Base-by-base conservation (phyloP, 257 asterid genomes). In the Solanum commersonii region DNA sequence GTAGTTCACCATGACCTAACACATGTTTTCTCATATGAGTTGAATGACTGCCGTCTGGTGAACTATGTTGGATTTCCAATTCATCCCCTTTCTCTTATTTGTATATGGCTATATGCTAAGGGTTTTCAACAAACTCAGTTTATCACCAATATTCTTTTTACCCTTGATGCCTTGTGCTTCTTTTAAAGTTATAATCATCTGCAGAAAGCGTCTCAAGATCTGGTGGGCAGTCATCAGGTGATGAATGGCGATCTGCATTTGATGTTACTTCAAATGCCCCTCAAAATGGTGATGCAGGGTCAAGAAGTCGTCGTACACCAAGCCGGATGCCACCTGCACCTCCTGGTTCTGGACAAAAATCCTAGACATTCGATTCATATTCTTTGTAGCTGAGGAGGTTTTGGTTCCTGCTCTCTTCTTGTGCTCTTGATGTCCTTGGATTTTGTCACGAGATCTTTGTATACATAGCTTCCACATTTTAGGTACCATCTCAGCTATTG, bases 281-380 rank as follows among this genome's bases (percentile, higher is more conserved):
- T n/a, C 87, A 79, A 63, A 81, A 46, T 68, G 87, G 83, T 81
- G 87, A 88, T 84, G 67, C 85, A 38, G 78, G 83, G 25, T 88
- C 85, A 37, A 52, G 78, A 73, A 73, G 79, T 76, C 90, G 90
- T 8, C 90, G 78, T 2, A 84, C 90, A 12, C 90, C 90, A 52
- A 83, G 72, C 73, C 90, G 87, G 77, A 11, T 52, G 87, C 90
- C 90, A 52, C 90, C 90, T 84, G 90, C 90, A 37, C 90, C 90
- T 38, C 90, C 87, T 11, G 87, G 33, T 33, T 83, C 87, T 68
- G 74, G 84, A 82, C 11, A 8, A 16, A 82, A 37, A 49, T 82
- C 70, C 70, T 82, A 82, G 86, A 33, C 70, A 29, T 31, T 82
- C 56, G 44, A 49, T 82, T 82, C 70, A 29, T 49, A 49, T 49